These are phyloP conservation scores for Ruellia speciosa DNA, from an alignment of 305 asterid genomes.

Conservation along the genomic window DNA sequence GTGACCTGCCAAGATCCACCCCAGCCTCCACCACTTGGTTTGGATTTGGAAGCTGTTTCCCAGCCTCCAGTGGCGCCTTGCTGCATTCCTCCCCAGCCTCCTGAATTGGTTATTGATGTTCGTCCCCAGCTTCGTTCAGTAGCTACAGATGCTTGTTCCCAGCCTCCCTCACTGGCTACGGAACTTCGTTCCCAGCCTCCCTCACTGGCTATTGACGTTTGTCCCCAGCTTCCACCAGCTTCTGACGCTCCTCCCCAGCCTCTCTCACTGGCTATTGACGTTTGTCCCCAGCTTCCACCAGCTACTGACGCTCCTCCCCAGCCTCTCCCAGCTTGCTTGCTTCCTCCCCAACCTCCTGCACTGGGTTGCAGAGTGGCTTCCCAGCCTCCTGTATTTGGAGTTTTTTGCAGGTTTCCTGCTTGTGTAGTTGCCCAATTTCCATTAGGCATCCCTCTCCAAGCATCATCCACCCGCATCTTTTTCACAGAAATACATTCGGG, in stretches of 20 bases:
- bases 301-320: no score
- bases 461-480: slow-evolving; percentile 22
- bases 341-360: background rate
- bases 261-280: slow-evolving; percentile 3
- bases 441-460: slow-evolving; percentile 17
- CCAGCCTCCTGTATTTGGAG: background rate
- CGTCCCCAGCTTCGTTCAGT: slow-evolving; percentile 14
- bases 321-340: no score
- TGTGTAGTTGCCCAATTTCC: slow-evolving; percentile 16
- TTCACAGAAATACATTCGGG: slow-evolving; percentile 20
- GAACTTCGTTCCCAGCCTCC: no score
- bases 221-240: background rate
- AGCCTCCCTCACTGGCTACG: no score
- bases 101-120: background rate
- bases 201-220: no score
- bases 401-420: background rate
- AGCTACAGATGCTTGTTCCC: no score
- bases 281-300: background rate
- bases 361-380: background rate
- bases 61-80: background rate
- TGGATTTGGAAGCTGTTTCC: no score
- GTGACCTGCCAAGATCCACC: no score
- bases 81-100: slow-evolving; percentile 4
- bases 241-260: slow-evolving; percentile 12
- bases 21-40: no score